Evolutionary conservation across 1,139 yeast genomes (phyloP).

Genomic region (Geotrichum fermentans): DNA sequence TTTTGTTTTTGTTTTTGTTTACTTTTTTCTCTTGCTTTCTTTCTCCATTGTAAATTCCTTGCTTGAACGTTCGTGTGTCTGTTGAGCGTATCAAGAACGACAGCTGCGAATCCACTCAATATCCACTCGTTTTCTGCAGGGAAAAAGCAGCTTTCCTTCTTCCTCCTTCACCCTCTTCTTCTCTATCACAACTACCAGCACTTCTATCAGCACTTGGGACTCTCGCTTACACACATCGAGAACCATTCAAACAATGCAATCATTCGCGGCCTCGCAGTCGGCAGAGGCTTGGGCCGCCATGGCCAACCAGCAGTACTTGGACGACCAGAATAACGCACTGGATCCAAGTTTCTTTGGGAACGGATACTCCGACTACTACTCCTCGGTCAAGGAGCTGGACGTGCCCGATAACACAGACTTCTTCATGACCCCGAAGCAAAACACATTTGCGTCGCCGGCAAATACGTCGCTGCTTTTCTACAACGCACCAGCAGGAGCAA

Average conservation of each 20-base stretch:
- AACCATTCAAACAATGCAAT: background rate
- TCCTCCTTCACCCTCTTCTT: background rate
- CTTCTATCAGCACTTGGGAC: background rate
- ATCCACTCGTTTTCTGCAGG: slow-evolving; percentile 1
- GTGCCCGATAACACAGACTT: slow-evolving; percentile 13
- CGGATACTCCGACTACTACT: slow-evolving; percentile 3
- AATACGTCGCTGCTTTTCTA: slow-evolving; percentile 9
- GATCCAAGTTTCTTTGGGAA: slow-evolving; percentile 6
- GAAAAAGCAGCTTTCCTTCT: background rate
- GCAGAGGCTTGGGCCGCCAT: background rate
- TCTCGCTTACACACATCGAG: too few relatives aligned
- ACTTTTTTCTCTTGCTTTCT: background rate
- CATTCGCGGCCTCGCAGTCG: background rate
- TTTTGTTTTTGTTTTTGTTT: background rate
- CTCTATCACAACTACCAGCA: background rate
- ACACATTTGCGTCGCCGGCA: slow-evolving; percentile 9
- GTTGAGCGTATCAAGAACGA: background rate
- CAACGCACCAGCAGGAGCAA: background rate
- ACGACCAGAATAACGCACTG: background rate
- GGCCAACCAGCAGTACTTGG: background rate
- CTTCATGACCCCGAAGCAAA: slow-evolving; percentile 18
- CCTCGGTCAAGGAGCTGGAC: slow-evolving; percentile 16
- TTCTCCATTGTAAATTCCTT: background rate
- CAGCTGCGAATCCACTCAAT: background rate
- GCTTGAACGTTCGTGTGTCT: background rate